Evolutionary conservation across 768 basidiomycete species (phyloP).

Genomic region (Lanmaoa rubissima): DNA sequence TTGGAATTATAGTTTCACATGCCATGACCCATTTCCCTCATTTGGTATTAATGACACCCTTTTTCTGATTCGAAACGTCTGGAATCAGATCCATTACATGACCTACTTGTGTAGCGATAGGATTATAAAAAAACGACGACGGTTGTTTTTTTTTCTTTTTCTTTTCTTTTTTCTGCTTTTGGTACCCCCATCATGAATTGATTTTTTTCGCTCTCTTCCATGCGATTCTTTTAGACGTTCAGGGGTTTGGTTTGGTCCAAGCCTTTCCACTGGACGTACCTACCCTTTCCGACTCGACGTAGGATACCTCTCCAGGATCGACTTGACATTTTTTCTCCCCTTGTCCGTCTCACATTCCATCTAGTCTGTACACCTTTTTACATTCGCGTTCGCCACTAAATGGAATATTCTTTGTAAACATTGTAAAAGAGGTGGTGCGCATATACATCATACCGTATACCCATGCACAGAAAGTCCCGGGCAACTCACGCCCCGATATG

Average conservation of each 20-base stretch:
- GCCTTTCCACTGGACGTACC: background rate
- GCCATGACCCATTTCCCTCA: background rate
- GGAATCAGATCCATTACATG: background rate
- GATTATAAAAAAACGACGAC: slow-evolving; percentile 2
- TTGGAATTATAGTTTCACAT: slow-evolving; percentile 11
- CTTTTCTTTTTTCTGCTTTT: background rate
- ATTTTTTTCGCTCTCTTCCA: background rate
- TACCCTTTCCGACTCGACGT: too few species aligned
- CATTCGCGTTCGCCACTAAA: background rate
- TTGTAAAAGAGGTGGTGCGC: background rate
- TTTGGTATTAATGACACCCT: slow-evolving; percentile 6
- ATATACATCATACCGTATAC: too few species aligned
- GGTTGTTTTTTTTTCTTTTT: background rate
- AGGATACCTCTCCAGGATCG: background rate
- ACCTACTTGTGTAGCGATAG: slow-evolving; percentile 17
- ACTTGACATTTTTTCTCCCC: background rate
- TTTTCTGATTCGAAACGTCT: background rate
- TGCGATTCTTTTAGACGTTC: background rate
- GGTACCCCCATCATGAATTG: too few species aligned
- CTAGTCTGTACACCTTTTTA: background rate
- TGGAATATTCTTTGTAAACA: background rate
- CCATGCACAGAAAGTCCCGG: too few species aligned
- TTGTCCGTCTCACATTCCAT: background rate
- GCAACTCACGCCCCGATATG: slow-evolving; percentile 19
- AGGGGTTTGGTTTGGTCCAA: background rate